A percentile compares a stretch with the other conserved stretches of the same genome.
Evolutionary conservation across 768 basidiomycete species (phyloP).

Genomic region (Calocera cornea): DNA sequence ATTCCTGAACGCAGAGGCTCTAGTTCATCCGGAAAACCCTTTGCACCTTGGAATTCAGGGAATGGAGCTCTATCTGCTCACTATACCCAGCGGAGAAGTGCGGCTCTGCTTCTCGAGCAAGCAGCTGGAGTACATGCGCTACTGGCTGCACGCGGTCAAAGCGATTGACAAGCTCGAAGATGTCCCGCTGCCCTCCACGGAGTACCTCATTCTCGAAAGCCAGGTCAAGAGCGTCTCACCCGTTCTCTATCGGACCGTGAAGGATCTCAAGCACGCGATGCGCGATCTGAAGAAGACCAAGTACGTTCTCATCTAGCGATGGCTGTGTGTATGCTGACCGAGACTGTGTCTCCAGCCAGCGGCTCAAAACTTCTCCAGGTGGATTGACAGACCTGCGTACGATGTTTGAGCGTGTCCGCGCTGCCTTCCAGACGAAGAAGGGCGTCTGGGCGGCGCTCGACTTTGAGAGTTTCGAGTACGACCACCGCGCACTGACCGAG

Average conservation of each 20-base stretch:
- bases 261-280: slow-evolving; percentile 41
- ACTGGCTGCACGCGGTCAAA: slow-evolving; percentile 56
- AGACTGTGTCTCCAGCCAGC: slow-evolving; percentile 42
- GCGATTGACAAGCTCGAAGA: slow-evolving; percentile 46
- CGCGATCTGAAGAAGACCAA: slow-evolving; percentile 25
- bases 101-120: slow-evolving; percentile 72
- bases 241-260: slow-evolving; percentile 40
- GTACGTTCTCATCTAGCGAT: background rate
- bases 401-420: slow-evolving; percentile 53
- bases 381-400: slow-evolving; percentile 43
- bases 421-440: slow-evolving; percentile 45
- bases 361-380: slow-evolving; percentile 36
- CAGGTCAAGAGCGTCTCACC: slow-evolving; percentile 47
- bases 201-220: slow-evolving; percentile 52
- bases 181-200: slow-evolving; percentile 63
- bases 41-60: slow-evolving; percentile 49
- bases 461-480: slow-evolving; percentile 72
- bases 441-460: slow-evolving; percentile 70
- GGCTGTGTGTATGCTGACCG: background rate
- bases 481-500: slow-evolving; percentile 62
- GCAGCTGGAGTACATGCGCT: slow-evolving; percentile 73
- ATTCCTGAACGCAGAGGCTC: slow-evolving; percentile 49
- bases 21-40: slow-evolving; percentile 61
- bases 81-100: slow-evolving; percentile 54
- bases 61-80: slow-evolving; percentile 54